Evolutionary conservation across 1,284 basidiomycete species (phyloP), one percentile per base, ranked within the genome.

Genomic region (Fomitopsis palustris): DNA sequence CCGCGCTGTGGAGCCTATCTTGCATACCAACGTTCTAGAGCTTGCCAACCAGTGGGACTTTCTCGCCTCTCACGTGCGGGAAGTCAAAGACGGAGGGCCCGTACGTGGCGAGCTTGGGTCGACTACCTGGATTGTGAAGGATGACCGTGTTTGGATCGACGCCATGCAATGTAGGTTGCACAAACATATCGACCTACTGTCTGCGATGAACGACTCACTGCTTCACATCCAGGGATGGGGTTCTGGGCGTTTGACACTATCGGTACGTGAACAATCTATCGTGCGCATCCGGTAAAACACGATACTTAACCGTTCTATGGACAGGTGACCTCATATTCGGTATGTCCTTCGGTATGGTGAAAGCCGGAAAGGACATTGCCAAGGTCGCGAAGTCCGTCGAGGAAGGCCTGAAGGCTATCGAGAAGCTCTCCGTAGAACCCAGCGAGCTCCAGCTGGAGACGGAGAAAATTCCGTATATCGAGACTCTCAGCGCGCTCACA

Each of bases 31-130:
- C 69, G 80, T 91, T n/a, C 68, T 65, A 4, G 75, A 79, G 51
- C 72, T 93, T 56, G 69, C 92, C 60, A 72, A 72, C 8, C 87
- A 91, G 67, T 93, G 90, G 89, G 90, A 93, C 66, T 76, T 78
- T 9, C 74, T 93, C n/a, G 86, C 69, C 63, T 81, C 78, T 2
- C 25, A n/a, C 29, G 47, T 51, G 8, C 19, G 25, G 37, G 27
- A 41, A 25, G 41, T 42, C 2, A 27, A 42, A 4, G 23, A 25
- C 17, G 47, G 33, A 2, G 45, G 33, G 8, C 61, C 70, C 9
- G 83, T 83, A 1, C 61, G 75, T 4, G 87, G 88, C 0, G 41
- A 63, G 0, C 84, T 87, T 19, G 87, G 86, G 6, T 79, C 86
- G 60, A 77, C 78, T 42, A 76, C 83, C 0, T 90, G 86, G 85